These are phyloP conservation scores for Fusarium sp. DNA, from an alignment of 2,329 filamentous ascomycete genomes.

Conservation along the genomic window DNA sequence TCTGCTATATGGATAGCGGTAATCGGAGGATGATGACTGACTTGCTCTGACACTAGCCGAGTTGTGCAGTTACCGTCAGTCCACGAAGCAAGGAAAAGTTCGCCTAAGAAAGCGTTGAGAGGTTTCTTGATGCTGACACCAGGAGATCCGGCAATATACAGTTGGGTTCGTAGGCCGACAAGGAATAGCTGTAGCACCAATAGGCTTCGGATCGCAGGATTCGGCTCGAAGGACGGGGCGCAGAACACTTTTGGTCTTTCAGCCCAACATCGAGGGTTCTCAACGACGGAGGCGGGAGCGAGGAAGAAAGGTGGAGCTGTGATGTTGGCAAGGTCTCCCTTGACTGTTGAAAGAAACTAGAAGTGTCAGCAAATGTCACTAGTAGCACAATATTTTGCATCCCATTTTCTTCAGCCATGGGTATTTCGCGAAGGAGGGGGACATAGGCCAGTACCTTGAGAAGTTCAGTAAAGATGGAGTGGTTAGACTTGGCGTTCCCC, in stretches of 20 bases:
- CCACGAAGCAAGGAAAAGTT: slow-evolving; percentile 59
- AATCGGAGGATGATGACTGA: slow-evolving; percentile 65
- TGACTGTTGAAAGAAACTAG: slow-evolving; percentile 42
- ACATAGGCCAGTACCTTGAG: background rate
- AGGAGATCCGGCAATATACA: slow-evolving; percentile 60
- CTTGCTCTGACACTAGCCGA: slow-evolving; percentile 58
- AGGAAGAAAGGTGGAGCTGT: slow-evolving; percentile 64
- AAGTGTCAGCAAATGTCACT: background rate
- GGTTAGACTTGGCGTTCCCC: background rate
- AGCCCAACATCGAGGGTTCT: slow-evolving; percentile 64
- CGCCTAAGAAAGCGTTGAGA: slow-evolving; percentile 64
- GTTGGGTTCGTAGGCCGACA: slow-evolving; percentile 58
- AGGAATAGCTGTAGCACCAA: slow-evolving; percentile 61
- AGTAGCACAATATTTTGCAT: too few species aligned
- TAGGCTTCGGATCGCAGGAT: slow-evolving; percentile 55
- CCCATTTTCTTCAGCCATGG: background rate
- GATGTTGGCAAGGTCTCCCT: slow-evolving; percentile 64
- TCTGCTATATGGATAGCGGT: slow-evolving; percentile 63
- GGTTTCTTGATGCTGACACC: slow-evolving; percentile 63
- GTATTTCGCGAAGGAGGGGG: background rate
- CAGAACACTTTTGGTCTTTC: slow-evolving; percentile 60
- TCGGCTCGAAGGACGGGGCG: slow-evolving; percentile 58
- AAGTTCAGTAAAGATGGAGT: background rate
- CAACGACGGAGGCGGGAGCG: slow-evolving; percentile 61
- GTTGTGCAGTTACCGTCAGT: slow-evolving; percentile 44